phyloP scores from a whole-genome alignment of 108 stramenopile species.

The Pseudonitzschia delicatissima region DNA sequence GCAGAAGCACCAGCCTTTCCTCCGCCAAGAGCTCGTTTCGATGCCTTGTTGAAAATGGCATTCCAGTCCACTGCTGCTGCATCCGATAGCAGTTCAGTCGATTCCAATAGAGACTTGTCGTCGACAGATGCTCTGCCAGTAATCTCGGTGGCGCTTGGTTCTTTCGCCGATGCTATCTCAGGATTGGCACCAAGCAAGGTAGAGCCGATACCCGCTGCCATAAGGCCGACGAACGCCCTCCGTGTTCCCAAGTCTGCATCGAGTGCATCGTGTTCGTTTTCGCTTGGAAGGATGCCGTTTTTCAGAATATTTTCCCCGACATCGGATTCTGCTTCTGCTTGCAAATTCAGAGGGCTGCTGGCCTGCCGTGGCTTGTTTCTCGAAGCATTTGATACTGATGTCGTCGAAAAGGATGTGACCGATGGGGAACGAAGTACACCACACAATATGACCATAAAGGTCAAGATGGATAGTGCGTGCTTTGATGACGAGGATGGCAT shows the following conservation, averaged over 20 bases:
- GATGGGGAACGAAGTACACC: too few species aligned
- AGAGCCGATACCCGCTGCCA: not conserved
- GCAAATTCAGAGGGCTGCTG: not conserved
- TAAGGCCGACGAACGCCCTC: not conserved
- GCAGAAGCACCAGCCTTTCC: constrained; percentile 90
- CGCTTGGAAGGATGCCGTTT: not conserved
- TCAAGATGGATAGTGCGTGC: too few species aligned
- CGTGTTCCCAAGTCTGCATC: not conserved
- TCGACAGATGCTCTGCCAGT: not conserved
- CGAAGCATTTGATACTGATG: not conserved
- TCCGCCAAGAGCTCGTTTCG: constrained; percentile 78
- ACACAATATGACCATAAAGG: too few species aligned
- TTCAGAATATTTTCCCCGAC: not conserved
- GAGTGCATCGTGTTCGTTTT: not conserved
- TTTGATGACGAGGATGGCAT: too few species aligned
- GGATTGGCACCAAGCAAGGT: not conserved
- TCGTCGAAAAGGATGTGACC: not conserved
- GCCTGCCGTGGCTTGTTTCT: not conserved
- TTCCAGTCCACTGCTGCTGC: constrained; percentile 39
- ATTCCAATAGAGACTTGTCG: not conserved
- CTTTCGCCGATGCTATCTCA: not conserved
- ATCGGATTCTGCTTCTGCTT: not conserved
- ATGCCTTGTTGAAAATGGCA: constrained; percentile 51
- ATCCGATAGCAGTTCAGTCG: constrained; percentile 1
- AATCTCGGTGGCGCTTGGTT: not conserved